phyloP scores from a whole-genome alignment of 2,329 filamentous ascomycete genomes.

The Trichoderma sp. region DNA sequence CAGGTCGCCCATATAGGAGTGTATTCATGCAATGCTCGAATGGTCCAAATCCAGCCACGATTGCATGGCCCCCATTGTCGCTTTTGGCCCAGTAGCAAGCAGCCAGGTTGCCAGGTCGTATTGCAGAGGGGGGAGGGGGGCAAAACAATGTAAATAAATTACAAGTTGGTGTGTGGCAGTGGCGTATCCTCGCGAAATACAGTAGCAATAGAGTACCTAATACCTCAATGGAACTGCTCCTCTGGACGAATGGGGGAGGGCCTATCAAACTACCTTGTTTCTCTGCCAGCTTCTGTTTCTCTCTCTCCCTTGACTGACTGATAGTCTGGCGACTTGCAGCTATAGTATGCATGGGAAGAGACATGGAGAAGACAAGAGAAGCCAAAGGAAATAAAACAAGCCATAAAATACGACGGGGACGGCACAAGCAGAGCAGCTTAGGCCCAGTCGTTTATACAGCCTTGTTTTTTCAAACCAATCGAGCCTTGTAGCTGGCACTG shows the following conservation, averaged over 20 bases:
- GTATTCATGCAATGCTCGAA: background rate
- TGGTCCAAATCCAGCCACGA: background rate
- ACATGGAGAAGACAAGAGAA: background rate
- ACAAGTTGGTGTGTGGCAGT: background rate
- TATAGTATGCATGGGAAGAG: background rate
- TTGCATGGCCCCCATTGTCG: background rate
- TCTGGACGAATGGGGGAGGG: background rate
- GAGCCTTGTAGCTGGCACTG: background rate
- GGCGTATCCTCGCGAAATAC: background rate
- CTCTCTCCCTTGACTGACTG: background rate
- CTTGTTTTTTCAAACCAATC: constrained; percentile 6
- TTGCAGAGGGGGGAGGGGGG: background rate
- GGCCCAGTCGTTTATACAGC: constrained; percentile 12
- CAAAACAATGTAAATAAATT: background rate
- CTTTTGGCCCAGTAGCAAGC: background rate
- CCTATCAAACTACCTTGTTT: constrained; percentile 2
- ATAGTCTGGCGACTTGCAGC: background rate
- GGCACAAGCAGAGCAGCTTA: background rate
- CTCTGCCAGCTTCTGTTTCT: background rate
- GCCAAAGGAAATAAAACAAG: background rate
- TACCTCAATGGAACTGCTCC: background rate
- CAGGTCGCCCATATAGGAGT: background rate
- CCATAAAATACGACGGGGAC: background rate
- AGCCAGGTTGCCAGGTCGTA: constrained; percentile 8
- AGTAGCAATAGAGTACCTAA: background rate